Conservation (phyloP, 2,329 filamentous ascomycete species). For the Chaetomium olivaceum region DNA sequence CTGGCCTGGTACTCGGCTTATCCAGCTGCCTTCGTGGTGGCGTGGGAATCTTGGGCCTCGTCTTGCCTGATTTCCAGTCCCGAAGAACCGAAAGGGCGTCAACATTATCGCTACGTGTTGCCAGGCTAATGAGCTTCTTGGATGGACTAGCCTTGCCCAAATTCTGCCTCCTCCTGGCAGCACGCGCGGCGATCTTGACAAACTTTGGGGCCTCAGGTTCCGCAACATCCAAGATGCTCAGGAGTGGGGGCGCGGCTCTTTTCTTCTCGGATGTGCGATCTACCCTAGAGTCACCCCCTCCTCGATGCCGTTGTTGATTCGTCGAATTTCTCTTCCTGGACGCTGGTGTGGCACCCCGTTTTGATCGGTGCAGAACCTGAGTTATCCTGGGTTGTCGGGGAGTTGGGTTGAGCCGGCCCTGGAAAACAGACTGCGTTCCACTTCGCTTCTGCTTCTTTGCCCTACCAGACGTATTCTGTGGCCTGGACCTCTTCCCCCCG, state of each 20-base stretch:
- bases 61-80: constrained; percentile 58
- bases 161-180: constrained; percentile 49
- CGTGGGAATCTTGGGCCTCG: constrained; percentile 41
- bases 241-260: constrained; percentile 43
- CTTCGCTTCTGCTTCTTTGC: constrained; percentile 37
- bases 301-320: constrained; percentile 7
- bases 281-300: constrained; percentile 1
- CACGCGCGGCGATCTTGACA: constrained; percentile 61
- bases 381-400: constrained; percentile 40
- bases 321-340: constrained; percentile 11
- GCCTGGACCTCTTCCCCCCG: constrained; percentile 42
- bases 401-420: constrained; percentile 33
- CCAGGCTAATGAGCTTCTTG: constrained; percentile 60
- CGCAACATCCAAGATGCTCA: constrained; percentile 64
- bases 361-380: constrained; percentile 29
- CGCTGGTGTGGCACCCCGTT: constrained; percentile 14
- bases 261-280: constrained; percentile 23
- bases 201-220: constrained; percentile 56
- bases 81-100: constrained; percentile 56
- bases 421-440: constrained; percentile 37
- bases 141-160: constrained; percentile 57
- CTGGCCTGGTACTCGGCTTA: constrained; percentile 28
- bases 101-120: constrained; percentile 59
- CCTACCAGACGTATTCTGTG: constrained; percentile 33
- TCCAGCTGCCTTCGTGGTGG: constrained; percentile 13